These are phyloP conservation scores for Umbelopsis isabellina DNA, from an alignment of 192 early-diverging fungal species.

Conservation along the genomic window DNA sequence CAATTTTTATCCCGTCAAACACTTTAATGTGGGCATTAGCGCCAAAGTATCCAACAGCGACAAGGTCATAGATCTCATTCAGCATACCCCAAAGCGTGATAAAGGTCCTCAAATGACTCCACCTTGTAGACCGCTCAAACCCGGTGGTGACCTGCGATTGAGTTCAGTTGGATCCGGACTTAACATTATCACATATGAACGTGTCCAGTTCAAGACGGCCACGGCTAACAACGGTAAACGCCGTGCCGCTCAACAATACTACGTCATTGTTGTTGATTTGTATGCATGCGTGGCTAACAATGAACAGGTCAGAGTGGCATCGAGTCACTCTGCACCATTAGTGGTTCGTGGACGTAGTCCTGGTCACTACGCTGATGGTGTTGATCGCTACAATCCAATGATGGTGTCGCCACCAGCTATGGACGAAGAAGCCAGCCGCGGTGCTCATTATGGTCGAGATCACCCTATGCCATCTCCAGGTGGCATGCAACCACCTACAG, in stretches of 20 bases:
- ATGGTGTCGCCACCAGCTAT: constrained; percentile 1
- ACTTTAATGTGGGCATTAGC: constrained; percentile 78
- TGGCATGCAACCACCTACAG: constrained; percentile 17
- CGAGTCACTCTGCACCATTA: constrained; percentile 74
- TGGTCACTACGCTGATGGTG: constrained; percentile 84
- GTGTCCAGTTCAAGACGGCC: constrained; percentile 96
- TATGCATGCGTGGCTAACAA: constrained; percentile 72
- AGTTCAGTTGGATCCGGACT: constrained; percentile 42
- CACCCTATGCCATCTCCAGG: constrained; percentile 11
- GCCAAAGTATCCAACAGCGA: constrained; percentile 75
- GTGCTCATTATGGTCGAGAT: constrained; percentile 12
- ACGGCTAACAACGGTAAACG: constrained; percentile 96
- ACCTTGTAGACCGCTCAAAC: constrained; percentile 55
- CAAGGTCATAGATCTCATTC: constrained; percentile 80
- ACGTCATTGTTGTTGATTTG: constrained; percentile 80
- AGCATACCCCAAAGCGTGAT: constrained; percentile 93
- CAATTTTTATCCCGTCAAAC: constrained; percentile 54
- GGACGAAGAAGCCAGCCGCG: constrained; percentile 2
- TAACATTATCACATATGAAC: constrained; percentile 77
- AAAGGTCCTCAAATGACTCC: constrained; percentile 89
- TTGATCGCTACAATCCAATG: constrained; percentile 27
- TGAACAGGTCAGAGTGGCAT: constrained; percentile 63
- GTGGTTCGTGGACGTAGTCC: constrained; percentile 94
- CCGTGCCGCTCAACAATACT: constrained; percentile 94
- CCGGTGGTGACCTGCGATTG: constrained; percentile 63